Conservation (phyloP, 2,329 filamentous ascomycete species). For the Aspergillus eucalypticola region DNA sequence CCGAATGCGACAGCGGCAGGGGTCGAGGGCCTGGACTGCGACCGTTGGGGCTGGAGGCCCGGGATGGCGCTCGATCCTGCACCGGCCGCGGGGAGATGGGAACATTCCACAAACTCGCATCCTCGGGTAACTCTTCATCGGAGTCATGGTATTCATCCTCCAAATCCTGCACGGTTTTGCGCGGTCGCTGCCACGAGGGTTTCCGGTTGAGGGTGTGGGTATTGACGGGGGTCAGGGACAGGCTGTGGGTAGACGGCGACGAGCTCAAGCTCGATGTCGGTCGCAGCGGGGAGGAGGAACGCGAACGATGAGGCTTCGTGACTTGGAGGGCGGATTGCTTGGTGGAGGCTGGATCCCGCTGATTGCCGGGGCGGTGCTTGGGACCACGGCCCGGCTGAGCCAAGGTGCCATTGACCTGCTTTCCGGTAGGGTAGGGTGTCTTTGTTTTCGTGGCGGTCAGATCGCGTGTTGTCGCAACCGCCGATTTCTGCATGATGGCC, state of each 20-base stretch:
- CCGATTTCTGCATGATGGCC: constrained; percentile 30
- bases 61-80: constrained; percentile 42
- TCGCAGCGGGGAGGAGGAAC: constrained; percentile 33
- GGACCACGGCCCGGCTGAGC: constrained; percentile 30
- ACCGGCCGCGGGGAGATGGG: constrained; percentile 50
- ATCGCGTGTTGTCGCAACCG: constrained; percentile 35
- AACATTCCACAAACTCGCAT: constrained; percentile 53
- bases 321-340: constrained; percentile 31
- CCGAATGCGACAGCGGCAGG: constrained; percentile 45
- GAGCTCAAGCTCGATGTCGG: constrained; percentile 26
- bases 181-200: constrained; percentile 45
- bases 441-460: constrained; percentile 33
- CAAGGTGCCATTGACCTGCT: constrained; percentile 29
- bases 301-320: constrained; percentile 32
- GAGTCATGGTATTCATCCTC: constrained; percentile 54
- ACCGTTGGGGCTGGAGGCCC: constrained; percentile 45
- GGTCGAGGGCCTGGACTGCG: constrained; percentile 43
- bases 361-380: constrained; percentile 24
- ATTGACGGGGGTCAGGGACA: constrained; percentile 27
- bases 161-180: constrained; percentile 50
- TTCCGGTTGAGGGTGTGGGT: constrained; percentile 33
- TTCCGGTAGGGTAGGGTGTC: constrained; percentile 21
- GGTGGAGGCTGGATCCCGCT: constrained; percentile 24
- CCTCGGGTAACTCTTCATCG: constrained; percentile 53
- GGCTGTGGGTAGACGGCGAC: constrained; percentile 28